A percentile compares a stretch with the other conserved stretches of the same genome.
These are phyloP conservation scores for Penicillium waksmanii DNA, from an alignment of 495 filamentous ascomycete species.

Conservation along the genomic window DNA sequence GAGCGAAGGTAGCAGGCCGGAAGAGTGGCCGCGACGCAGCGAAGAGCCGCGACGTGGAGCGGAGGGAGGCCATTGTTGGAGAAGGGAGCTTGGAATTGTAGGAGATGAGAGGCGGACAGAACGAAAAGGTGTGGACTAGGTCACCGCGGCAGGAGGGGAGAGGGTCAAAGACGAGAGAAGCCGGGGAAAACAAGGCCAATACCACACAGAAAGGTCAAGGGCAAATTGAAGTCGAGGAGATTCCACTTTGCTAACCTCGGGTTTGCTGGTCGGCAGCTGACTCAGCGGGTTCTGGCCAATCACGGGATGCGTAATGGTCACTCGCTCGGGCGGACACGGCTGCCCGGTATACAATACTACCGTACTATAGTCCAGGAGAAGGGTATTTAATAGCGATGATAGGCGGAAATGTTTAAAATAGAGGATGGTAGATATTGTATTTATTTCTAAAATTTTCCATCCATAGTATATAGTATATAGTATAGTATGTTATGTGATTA, in stretches of 20 bases:
- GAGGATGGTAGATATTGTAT: no score
- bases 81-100: background rate
- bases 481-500: background rate
- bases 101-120: background rate
- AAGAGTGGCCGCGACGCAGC: slow-evolving; percentile 59
- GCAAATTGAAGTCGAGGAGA: slow-evolving; percentile 43
- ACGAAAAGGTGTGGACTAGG: background rate
- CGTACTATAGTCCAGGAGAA: no score
- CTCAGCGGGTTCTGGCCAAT: slow-evolving; percentile 41
- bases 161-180: slow-evolving; percentile 21
- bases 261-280: slow-evolving; percentile 47
- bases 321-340: slow-evolving; percentile 52
- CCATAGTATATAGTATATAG: background rate
- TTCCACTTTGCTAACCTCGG: slow-evolving; percentile 46
- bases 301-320: slow-evolving; percentile 45
- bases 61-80: slow-evolving; percentile 75
- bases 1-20: slow-evolving; percentile 48
- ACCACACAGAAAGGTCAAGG: slow-evolving; percentile 21
- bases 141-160: slow-evolving; percentile 16
- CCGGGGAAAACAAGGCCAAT: slow-evolving; percentile 17
- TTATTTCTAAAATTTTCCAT: no score
- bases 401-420: no score
- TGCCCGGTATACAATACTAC: background rate
- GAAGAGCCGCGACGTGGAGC: slow-evolving; percentile 68
- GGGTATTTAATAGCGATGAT: no score